Evolutionary conservation across 2,329 filamentous ascomycete genomes (phyloP).

Genomic region (Penicillium fuscoglaucum): DNA sequence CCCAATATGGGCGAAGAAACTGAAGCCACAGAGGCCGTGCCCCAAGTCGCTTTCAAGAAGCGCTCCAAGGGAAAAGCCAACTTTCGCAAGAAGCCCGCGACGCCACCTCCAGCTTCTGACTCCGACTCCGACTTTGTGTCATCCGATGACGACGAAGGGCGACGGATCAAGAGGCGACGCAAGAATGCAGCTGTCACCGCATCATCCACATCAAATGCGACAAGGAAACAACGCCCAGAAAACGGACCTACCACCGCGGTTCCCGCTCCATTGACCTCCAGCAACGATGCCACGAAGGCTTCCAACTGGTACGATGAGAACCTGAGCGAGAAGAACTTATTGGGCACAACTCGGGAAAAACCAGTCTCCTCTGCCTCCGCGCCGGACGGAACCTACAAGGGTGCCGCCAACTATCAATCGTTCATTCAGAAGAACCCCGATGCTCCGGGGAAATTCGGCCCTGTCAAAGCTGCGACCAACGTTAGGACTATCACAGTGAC

Average conservation of each 20-base stretch:
- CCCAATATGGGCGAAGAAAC: constrained; percentile 33
- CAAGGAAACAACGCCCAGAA: constrained; percentile 43
- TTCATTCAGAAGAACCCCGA: constrained; percentile 83
- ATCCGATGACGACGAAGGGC: constrained; percentile 74
- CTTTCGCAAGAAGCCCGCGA: constrained; percentile 76
- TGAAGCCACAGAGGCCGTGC: constrained; percentile 23
- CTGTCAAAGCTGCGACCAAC: constrained; percentile 81
- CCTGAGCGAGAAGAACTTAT: constrained; percentile 50
- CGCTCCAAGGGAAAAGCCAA: constrained; percentile 75
- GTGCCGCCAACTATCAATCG: constrained; percentile 67
- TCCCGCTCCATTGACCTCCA: constrained; percentile 61
- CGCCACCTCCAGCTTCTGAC: constrained; percentile 66
- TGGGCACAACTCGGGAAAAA: constrained; percentile 32
- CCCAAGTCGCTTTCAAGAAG: constrained; percentile 71
- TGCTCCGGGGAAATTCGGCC: constrained; percentile 71
- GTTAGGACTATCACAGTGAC: constrained; percentile 86
- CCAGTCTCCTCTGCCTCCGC: constrained; percentile 13
- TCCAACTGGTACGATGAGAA: constrained; percentile 86
- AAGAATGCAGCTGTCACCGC: constrained; percentile 68
- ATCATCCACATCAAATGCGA: constrained; percentile 50
- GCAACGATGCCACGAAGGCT: constrained; percentile 86
- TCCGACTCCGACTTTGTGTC: constrained; percentile 66
- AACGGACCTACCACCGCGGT: constrained; percentile 62
- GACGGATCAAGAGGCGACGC: constrained; percentile 74
- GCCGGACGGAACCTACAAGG: constrained; percentile 72